Percentiles rank a stretch among this genome's conserved stretches.
Conservation (phyloP, 305 asterid species). For the Solanum aculeatissimum region DNA sequence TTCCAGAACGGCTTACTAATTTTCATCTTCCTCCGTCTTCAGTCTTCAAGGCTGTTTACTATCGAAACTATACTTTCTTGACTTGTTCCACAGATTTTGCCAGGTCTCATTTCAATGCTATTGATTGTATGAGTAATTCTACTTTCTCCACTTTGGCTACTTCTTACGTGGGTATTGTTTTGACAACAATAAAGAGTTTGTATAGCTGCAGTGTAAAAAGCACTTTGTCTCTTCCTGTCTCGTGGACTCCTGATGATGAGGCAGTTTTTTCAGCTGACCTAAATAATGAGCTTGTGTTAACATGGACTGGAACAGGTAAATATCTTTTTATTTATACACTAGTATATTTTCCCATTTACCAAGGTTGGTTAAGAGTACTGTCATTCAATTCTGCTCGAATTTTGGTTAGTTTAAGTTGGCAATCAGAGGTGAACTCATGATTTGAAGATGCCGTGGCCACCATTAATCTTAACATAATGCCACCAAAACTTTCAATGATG, state of each 20-base stretch:
- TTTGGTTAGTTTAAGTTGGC: background rate
- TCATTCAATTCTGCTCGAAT: background rate
- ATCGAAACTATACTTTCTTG: slow-evolving; percentile 3
- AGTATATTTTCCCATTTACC: background rate
- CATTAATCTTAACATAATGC: background rate
- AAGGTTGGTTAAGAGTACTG: background rate
- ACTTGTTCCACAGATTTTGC: background rate
- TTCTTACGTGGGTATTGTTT: background rate
- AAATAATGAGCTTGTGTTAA: slow-evolving; percentile 18
- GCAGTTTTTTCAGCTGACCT: slow-evolving; percentile 16
- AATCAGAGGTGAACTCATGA: background rate
- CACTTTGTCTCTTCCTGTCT: slow-evolving; percentile 28
- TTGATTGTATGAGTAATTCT: slow-evolving; percentile 19
- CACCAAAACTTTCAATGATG: background rate
- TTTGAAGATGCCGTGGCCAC: background rate
- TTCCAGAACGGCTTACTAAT: background rate
- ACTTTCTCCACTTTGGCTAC: slow-evolving; percentile 5
- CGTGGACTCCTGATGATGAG: slow-evolving; percentile 8
- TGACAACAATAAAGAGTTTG: background rate
- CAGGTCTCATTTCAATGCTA: background rate
- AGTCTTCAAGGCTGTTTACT: background rate
- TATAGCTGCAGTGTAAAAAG: slow-evolving; percentile 14
- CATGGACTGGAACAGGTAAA: slow-evolving; percentile 24
- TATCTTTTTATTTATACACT: background rate
- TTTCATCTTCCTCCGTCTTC: background rate